Percentiles rank a stretch among this genome's conserved stretches.
Conservation (phyloP, 768 basidiomycete genomes). For the Epithele typhae region DNA sequence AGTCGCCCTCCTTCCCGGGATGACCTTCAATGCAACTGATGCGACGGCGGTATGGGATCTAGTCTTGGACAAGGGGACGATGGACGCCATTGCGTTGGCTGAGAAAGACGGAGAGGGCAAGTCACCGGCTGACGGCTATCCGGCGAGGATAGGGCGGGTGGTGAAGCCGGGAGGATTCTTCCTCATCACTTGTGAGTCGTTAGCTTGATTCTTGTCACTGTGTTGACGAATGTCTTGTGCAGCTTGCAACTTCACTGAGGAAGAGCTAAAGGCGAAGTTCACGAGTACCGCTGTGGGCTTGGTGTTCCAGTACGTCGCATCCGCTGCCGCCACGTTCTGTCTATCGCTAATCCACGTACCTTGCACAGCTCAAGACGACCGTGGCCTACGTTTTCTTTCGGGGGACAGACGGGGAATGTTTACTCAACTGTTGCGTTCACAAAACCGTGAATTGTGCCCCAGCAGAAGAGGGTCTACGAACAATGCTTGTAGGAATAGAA, state of each 20-base stretch:
- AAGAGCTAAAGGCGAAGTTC: conserved; percentile 60
- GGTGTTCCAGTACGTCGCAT: conserved; percentile 51
- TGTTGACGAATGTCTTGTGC: neutral
- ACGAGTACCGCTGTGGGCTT: conserved; percentile 43
- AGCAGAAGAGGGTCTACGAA: neutral
- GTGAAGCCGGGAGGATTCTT: conserved; percentile 67
- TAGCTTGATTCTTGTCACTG: no score
- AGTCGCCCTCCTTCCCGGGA: conserved; percentile 32
- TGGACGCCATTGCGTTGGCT: conserved; percentile 77
- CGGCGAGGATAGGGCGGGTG: conserved; percentile 46
- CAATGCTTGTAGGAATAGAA: neutral
- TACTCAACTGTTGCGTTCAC: conserved; percentile 72
- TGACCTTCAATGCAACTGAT: conserved; percentile 11
- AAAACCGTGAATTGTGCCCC: conserved; percentile 22
- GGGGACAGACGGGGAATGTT: conserved; percentile 69
- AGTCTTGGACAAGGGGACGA: conserved; percentile 84
- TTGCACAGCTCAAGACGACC: conserved; percentile 70
- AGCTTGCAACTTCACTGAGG: conserved; percentile 82
- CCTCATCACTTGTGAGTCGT: conserved; percentile 72
- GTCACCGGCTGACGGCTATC: conserved; percentile 57
- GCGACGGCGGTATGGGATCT: conserved; percentile 54
- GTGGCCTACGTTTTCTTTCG: conserved; percentile 71
- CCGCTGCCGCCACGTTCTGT: neutral
- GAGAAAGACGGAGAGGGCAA: conserved; percentile 50
- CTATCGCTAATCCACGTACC: neutral